A percentile compares a stretch with the other conserved stretches of the same genome.
Conservation (phyloP, 306 rosid genomes). For the Oemleria cerasiformis region DNA sequence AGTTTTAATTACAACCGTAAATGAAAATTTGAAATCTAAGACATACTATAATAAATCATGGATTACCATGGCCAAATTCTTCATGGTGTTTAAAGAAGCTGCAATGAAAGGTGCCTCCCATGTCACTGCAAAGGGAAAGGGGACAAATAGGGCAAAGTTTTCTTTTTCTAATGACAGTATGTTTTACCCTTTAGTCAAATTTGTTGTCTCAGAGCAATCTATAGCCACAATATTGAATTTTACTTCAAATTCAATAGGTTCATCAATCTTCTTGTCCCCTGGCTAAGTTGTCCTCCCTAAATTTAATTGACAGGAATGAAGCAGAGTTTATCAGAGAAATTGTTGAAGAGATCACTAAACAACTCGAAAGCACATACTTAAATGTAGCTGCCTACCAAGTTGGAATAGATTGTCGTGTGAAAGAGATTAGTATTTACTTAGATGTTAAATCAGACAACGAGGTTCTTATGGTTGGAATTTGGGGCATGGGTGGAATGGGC, state of each 20-base stretch:
- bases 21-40: no score
- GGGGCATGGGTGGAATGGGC: conserved; percentile 33
- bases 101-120: no score
- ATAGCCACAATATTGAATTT: neutral
- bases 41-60: no score
- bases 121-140: no score
- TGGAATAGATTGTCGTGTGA: neutral
- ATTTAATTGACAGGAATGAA: neutral
- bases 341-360: neutral
- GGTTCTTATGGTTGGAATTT: conserved; percentile 1
- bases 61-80: no score
- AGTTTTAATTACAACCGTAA: no score
- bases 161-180: no score
- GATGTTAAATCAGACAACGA: neutral
- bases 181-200: neutral
- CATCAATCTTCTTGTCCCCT: no score
- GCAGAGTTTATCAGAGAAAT: neutral
- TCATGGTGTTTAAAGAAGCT: no score
- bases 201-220: no score
- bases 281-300: neutral
- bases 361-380: neutral
- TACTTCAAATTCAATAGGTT: no score
- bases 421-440: neutral
- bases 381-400: neutral
- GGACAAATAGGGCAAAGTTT: no score